Evolutionary conservation across 495 filamentous ascomycete genomes (phyloP).

Genomic region (Physcia stellaris): DNA sequence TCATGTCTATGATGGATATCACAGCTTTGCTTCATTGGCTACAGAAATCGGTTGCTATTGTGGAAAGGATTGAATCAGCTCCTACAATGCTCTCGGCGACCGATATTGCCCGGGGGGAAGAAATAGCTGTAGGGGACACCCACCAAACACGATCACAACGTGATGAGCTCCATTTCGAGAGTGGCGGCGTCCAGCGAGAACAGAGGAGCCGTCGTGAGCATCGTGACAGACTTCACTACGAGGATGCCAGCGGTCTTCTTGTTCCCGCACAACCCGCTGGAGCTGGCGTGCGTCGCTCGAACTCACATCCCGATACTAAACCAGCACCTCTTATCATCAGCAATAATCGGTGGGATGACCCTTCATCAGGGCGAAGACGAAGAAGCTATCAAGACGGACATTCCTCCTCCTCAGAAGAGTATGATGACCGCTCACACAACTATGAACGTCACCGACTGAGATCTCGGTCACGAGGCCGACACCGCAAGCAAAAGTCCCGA

Average conservation of each 20-base stretch:
- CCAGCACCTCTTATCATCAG: slow-evolving; percentile 15
- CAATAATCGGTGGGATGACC: slow-evolving; percentile 12
- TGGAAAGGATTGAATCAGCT: too few relatives aligned
- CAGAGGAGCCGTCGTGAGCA: too few relatives aligned
- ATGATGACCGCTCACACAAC: slow-evolving; percentile 11
- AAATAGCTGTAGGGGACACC: too few relatives aligned
- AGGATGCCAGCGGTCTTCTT: slow-evolving; percentile 13
- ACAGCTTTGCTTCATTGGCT: too few relatives aligned
- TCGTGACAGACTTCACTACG: slow-evolving; percentile 5
- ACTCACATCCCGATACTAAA: slow-evolving; percentile 5
- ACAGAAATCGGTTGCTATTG: too few relatives aligned
- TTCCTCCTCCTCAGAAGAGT: slow-evolving; percentile 5
- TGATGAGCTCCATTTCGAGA: too few relatives aligned
- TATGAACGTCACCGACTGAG: not conserved
- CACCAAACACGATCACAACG: too few relatives aligned
- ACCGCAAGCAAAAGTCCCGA: slow-evolving; percentile 2
- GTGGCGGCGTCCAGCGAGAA: too few relatives aligned
- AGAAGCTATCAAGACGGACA: slow-evolving; percentile 6
- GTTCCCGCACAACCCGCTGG: slow-evolving; percentile 8
- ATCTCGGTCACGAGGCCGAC: not conserved
- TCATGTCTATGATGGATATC: too few relatives aligned
- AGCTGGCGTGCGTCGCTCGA: slow-evolving; percentile 8
- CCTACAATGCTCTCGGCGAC: too few relatives aligned
- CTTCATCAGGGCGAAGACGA: slow-evolving; percentile 5
- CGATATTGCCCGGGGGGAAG: too few relatives aligned